A percentile compares a stretch with the other conserved stretches of the same genome.
Conservation (phyloP, 1,284 basidiomycete genomes). For the Tylopilus sp. region DNA sequence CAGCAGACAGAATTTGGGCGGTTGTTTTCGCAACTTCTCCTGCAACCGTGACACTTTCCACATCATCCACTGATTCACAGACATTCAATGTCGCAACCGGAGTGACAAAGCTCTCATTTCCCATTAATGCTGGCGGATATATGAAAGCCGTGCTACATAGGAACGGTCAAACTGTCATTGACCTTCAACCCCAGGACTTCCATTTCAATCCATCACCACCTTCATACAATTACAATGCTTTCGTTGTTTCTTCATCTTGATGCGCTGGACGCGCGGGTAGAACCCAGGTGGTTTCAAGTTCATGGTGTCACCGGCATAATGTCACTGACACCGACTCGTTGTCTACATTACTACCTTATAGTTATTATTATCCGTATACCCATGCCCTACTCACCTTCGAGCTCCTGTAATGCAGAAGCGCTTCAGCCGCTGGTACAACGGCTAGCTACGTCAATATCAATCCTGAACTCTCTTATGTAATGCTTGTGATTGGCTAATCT, state of each 20-base stretch:
- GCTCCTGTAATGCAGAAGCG: too few relatives aligned
- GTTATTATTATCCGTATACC: too few relatives aligned
- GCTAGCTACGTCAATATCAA: too few relatives aligned
- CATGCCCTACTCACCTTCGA: too few relatives aligned
- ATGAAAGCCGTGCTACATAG: constrained; percentile 68
- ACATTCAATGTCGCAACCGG: constrained; percentile 64
- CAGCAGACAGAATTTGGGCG: constrained; percentile 66
- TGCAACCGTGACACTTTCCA: constrained; percentile 58
- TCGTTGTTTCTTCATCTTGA: constrained; percentile 51
- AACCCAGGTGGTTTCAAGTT: constrained; percentile 3
- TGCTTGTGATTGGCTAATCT: too few relatives aligned
- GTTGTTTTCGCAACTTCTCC: constrained; percentile 68
- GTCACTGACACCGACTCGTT: neutral
- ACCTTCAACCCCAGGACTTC: constrained; percentile 57
- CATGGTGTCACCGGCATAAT: neutral
- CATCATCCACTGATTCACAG: constrained; percentile 52
- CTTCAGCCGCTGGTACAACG: too few relatives aligned
- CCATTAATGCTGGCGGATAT: constrained; percentile 61
- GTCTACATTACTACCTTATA: neutral
- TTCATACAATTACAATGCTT: constrained; percentile 71
- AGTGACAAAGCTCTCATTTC: constrained; percentile 68
- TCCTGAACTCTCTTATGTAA: too few relatives aligned
- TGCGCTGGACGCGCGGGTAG: constrained; percentile 18
- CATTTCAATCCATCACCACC: constrained; percentile 59
- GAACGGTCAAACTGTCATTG: constrained; percentile 58